A percentile compares a stretch with the other conserved stretches of the same genome.
Evolutionary conservation across 768 basidiomycete species (phyloP).

Genomic region (Collybia mongolica): DNA sequence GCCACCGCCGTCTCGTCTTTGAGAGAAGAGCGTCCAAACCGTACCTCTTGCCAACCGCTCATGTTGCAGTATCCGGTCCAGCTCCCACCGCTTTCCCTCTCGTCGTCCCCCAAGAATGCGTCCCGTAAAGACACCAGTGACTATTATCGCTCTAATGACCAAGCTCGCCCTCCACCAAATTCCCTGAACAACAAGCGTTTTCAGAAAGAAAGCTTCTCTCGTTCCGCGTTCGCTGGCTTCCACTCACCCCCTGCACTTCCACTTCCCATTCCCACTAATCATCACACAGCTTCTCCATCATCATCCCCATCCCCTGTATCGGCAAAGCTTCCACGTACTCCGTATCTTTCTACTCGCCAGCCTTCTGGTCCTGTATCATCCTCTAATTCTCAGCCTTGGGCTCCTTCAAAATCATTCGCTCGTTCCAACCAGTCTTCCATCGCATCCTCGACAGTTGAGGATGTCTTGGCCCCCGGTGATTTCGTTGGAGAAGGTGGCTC

Average conservation of each 20-base stretch:
- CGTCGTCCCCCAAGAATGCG: slow-evolving; percentile 29
- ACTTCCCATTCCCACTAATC: slow-evolving; percentile 27
- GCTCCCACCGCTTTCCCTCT: slow-evolving; percentile 39
- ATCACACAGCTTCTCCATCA: slow-evolving; percentile 29
- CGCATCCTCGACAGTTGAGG: slow-evolving; percentile 43
- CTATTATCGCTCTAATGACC: slow-evolving; percentile 44
- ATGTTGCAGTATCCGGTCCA: slow-evolving; percentile 64
- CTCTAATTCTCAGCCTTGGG: slow-evolving; percentile 19
- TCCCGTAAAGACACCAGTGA: slow-evolving; percentile 30
- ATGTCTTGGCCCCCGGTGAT: slow-evolving; percentile 74
- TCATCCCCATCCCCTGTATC: slow-evolving; percentile 35
- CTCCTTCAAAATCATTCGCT: slow-evolving; percentile 20
- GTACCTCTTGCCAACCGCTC: slow-evolving; percentile 25
- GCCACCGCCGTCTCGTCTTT: slow-evolving; percentile 20
- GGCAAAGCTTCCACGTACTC: slow-evolving; percentile 34
- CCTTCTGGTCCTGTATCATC: slow-evolving; percentile 28
- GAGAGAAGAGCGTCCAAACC: slow-evolving; percentile 30
- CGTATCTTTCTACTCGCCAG: slow-evolving; percentile 35
- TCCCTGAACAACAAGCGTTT: slow-evolving; percentile 34
- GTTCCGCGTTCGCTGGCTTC: slow-evolving; percentile 25
- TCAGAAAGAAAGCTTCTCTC: slow-evolving; percentile 34
- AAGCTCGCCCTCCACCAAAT: slow-evolving; percentile 16
- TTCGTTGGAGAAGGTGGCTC: slow-evolving; percentile 64
- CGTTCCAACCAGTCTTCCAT: slow-evolving; percentile 33
- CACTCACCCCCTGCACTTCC: slow-evolving; percentile 19